phyloP scores from a whole-genome alignment of 768 basidiomycete genomes.

The Mycena kentingensis region DNA sequence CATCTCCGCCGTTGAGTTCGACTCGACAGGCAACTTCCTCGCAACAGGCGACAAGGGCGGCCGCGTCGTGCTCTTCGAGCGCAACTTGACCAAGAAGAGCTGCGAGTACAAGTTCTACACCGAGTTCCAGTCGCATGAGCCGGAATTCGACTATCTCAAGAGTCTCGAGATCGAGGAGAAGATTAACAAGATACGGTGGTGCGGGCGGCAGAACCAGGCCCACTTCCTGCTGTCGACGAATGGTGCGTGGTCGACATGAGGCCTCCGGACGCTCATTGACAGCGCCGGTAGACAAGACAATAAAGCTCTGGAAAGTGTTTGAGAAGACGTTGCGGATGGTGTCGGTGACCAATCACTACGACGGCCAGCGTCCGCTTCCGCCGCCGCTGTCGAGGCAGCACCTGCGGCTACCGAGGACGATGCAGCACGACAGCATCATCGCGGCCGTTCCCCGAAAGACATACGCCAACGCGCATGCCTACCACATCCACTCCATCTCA shows the following conservation, averaged over 20 bases:
- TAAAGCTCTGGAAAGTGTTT: slow-evolving; percentile 99
- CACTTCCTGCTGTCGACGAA: slow-evolving; percentile 98
- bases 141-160: slow-evolving; percentile 99
- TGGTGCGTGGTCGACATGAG: slow-evolving; percentile 67
- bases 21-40: slow-evolving; percentile 98
- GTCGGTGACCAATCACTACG: slow-evolving; percentile 91
- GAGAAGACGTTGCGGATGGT: slow-evolving; percentile 95
- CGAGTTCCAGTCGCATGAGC: slow-evolving; percentile 99
- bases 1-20: slow-evolving; percentile 99
- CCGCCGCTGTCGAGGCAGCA: slow-evolving; percentile 58
- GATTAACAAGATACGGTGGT: slow-evolving; percentile 99
- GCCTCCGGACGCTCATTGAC: neutral
- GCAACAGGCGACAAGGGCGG: slow-evolving; percentile 99
- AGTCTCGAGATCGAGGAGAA: slow-evolving; percentile 99
- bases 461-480: slow-evolving; percentile 98
- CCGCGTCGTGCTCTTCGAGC: slow-evolving; percentile 96
- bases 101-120: slow-evolving; percentile 99
- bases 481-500: slow-evolving; percentile 99
- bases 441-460: slow-evolving; percentile 98
- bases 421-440: slow-evolving; percentile 94
- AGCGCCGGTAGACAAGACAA: slow-evolving; percentile 84
- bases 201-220: slow-evolving; percentile 93
- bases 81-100: slow-evolving; percentile 98
- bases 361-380: slow-evolving; percentile 70
- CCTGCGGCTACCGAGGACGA: slow-evolving; percentile 86